Evolutionary conservation across 106 monocot genomes (phyloP), one percentile per base, ranked within the genome.

Genomic region (Dioscorea alata): DNA sequence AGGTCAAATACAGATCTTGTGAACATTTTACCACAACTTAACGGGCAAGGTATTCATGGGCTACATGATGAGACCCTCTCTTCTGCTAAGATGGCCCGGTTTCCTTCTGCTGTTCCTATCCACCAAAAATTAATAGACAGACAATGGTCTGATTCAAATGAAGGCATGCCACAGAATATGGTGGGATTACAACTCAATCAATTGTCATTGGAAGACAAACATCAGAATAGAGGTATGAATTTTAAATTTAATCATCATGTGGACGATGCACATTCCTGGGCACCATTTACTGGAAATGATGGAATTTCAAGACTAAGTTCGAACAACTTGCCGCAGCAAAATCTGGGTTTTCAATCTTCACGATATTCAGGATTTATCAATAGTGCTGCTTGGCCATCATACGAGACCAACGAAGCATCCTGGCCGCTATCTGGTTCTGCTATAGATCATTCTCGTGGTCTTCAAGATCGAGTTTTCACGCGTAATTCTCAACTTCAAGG

Each of bases 1-100:
- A 60, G 61, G 17, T 71, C 75, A 53, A 83, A 80, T 66, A 23
- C 73, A 20, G 89, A 97, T n/a, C 50, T 83, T 68, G 49, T 73
- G 31, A 78, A 88, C 69, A 76, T 78, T 13, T 53, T 91, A 21
- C 72, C 88, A 67, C 74, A 78, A 6, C 60, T 82, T 67, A 79
- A 84, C 70, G 88, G 79, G 4, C 22, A 81, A 13, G 89, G 79
- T 71, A 31, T 71, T 15, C 75, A 76, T 64, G 85, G 83, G 14
- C 64, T 75, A 17, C 75, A 25, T 33, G 73, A 71, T 66, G 71
- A 82, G n/a, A 54, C 81, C 56, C 60, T 81, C 48, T 33, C 72
- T 73, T 61, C 71, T 19, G 77, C 61, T 28, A 81, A 79, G 33
- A 25, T 68, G 51, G 74, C 63, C 13, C 71, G 34, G 42, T 71